Evolutionary conservation across 768 basidiomycete genomes (phyloP), one percentile per base, ranked within the genome.

Genomic region (Glaciozyma martinii): DNA sequence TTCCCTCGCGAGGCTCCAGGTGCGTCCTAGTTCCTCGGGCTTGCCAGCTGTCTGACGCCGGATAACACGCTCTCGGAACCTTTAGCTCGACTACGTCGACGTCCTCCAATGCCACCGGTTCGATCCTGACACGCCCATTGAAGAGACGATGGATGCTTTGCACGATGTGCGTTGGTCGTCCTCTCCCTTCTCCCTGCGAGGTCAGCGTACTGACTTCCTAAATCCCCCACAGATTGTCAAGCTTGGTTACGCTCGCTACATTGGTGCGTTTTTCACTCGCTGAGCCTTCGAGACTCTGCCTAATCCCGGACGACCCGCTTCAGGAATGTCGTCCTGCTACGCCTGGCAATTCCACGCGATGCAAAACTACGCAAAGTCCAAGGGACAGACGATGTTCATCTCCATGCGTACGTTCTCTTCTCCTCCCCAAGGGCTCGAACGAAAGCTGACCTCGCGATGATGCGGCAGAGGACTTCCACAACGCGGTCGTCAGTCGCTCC

Each of bases 41-140:
- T 7, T 13, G 37, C 15, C 37, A 40, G 37, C 12, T 40, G n/a
- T 13, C 37, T 40, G 15, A 40, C 37, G 37, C 10, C 19, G 5
- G 32, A 10, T 49, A 18, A 49, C 15, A 10, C 2, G 7, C 27
- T 4, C 15, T 10, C 21, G 27, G 40, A 25, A 9, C 6, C 25
- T 25, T 9, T 25, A 57, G 30, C 44, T 59, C 58, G 58, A 59
- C 32, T 87, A 88, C 67, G 80, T 90, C 71, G 89, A 89, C 71
- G 76, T 89, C 2, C 76, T 88, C 12, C 87, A 89, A 78, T 86
- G 59, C 62, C 64, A 63, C 58, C 52, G 83, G 7, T 84, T 84
- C 64, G 84, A 84, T 67, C 59, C 76, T 19, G 77, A 83, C 3
- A 85, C 84, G 0, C 83, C 84, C 1, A 83, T 85, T 32, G 81